Evolutionary conservation across 306 rosid genomes (phyloP).

Genomic region (Rubus parviflorus): DNA sequence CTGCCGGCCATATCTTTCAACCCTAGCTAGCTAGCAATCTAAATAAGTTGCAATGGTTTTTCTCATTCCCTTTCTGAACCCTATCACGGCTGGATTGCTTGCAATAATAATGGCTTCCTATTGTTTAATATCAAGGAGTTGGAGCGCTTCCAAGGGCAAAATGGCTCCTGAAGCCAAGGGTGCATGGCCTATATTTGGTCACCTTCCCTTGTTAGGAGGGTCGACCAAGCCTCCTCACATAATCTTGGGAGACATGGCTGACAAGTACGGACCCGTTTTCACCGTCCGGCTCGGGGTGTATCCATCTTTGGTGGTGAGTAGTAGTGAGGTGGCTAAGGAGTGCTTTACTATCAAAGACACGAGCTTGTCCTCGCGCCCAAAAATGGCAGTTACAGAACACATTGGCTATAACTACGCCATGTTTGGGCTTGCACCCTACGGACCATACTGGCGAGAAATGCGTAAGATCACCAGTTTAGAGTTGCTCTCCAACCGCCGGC

Average conservation of each 20-base stretch:
- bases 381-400: not conserved
- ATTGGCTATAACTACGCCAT: slow-evolving; percentile 25
- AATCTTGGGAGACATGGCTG: slow-evolving; percentile 16
- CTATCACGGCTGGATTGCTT: no score
- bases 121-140: no score
- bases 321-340: not conserved
- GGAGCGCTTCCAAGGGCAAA: no score
- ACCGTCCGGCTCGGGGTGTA: slow-evolving; percentile 19
- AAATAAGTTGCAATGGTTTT: no score
- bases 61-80: no score
- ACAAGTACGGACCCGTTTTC: not conserved
- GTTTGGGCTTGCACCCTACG: slow-evolving; percentile 39
- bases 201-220: no score
- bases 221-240: no score
- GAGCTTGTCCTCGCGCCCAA: slow-evolving; percentile 14
- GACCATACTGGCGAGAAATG: slow-evolving; percentile 42
- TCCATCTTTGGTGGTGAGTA: slow-evolving; percentile 22
- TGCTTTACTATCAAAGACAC: slow-evolving; percentile 11
- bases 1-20: no score
- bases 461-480: slow-evolving; percentile 28
- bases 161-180: no score
- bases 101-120: no score
- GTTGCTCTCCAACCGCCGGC: slow-evolving; percentile 19
- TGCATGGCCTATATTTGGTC: no score
- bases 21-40: no score